phyloP scores from a whole-genome alignment of 768 basidiomycete species.

The Trametes elegans region DNA sequence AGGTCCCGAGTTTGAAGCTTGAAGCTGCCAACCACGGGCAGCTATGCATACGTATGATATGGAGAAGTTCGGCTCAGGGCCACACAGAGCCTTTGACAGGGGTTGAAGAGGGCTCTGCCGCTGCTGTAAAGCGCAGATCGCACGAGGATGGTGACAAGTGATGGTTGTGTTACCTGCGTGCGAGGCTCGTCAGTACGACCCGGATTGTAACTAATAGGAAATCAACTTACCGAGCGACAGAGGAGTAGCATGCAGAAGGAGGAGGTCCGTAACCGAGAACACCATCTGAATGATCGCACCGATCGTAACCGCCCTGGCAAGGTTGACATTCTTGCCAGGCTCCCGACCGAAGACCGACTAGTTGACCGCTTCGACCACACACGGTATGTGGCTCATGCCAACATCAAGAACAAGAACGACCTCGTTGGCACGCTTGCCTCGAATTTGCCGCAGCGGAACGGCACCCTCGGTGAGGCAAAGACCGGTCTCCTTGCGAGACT shows the following conservation, averaged over 20 bases:
- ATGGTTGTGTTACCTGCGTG: constrained; percentile 88
- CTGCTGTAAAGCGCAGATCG: too few relatives aligned
- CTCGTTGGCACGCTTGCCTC: constrained; percentile 89
- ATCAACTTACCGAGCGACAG: too few relatives aligned
- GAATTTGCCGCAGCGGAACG: constrained; percentile 98
- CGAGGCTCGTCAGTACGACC: constrained; percentile 95
- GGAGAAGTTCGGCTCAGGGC: too few relatives aligned
- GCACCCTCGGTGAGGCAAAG: constrained; percentile 80
- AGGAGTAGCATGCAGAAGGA: constrained; percentile 94
- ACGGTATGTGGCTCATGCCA: constrained; percentile 98
- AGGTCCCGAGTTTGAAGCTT: too few relatives aligned
- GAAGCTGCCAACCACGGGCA: too few relatives aligned
- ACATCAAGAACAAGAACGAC: constrained; percentile 99
- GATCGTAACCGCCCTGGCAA: constrained; percentile 98
- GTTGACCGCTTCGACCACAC: constrained; percentile 93
- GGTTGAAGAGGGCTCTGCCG: too few relatives aligned
- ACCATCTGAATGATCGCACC: constrained; percentile 97
- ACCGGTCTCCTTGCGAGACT: constrained; percentile 94
- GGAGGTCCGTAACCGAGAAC: constrained; percentile 95
- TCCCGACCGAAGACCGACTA: constrained; percentile 91
- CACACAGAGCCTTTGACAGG: too few relatives aligned
- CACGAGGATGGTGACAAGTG: too few relatives aligned
- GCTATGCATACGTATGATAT: too few relatives aligned
- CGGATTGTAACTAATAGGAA: too few relatives aligned
- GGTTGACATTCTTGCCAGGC: constrained; percentile 98